A percentile compares a stretch with the other conserved stretches of the same genome.
Conservation (phyloP, 306 rosid species). For the Rosa lucieae region DNA sequence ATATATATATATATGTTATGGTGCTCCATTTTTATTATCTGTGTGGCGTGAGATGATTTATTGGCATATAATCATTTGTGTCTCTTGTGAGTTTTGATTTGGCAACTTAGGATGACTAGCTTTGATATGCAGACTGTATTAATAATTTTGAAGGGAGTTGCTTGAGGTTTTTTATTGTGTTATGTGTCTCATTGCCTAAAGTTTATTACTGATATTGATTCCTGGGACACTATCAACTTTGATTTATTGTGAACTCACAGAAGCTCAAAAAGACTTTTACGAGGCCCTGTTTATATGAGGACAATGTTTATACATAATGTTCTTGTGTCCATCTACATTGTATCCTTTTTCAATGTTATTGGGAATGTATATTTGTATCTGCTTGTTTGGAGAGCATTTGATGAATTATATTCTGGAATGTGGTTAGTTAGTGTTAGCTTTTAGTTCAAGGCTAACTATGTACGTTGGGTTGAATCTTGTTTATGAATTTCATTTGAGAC, state of each 20-base stretch:
- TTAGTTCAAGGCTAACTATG: too few relatives aligned
- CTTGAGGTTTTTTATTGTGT: neutral
- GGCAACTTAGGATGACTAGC: neutral
- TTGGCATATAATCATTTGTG: neutral
- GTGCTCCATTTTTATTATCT: neutral
- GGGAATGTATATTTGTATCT: too few relatives aligned
- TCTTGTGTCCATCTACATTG: too few relatives aligned
- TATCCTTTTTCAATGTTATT: too few relatives aligned
- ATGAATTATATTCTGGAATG: too few relatives aligned
- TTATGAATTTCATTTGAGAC: too few relatives aligned
- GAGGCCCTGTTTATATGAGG: too few relatives aligned
- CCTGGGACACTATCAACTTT: conserved; percentile 1
- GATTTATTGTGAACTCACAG: neutral
- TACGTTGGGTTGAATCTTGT: too few relatives aligned
- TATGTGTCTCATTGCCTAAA: neutral
- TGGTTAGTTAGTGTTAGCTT: neutral
- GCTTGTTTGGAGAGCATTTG: too few relatives aligned
- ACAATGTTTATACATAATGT: too few relatives aligned
- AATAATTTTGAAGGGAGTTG: neutral
- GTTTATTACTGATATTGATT: conserved; percentile 6
- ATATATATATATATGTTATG: neutral
- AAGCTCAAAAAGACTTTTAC: too few relatives aligned
- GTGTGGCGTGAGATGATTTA: neutral
- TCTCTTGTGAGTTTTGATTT: neutral
- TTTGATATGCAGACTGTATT: neutral